Base-by-base conservation (phyloP, 2,329 filamentous ascomycete genomes). In the Paraconiothyrium brasiliense region DNA sequence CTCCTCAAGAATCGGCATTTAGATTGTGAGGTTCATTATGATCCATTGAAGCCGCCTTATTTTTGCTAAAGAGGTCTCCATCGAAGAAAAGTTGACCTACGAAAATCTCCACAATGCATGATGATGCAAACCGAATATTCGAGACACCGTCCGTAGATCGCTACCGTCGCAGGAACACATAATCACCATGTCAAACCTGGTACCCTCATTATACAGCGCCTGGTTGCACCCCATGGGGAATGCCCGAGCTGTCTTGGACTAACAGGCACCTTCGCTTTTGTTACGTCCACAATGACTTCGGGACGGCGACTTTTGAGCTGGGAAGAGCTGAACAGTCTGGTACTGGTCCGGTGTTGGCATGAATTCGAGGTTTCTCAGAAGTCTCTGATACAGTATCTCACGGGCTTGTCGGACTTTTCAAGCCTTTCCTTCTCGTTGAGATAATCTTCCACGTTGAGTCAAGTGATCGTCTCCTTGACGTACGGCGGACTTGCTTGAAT, bases 281-380 rank as follows among this genome's bases (percentile, higher is more conserved):
- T 32, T 5, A 22, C 41, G n/a, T 55, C 52, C 3, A 46, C 41
- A 13, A 55, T 27, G 27, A 55, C 47, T 14, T 46, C 52, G 7
- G 47, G 37, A 22, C 14, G 34, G 35, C 35, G 32, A 4, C 20
- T 22, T 7, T 46, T 35, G n/a, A 55, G 46, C 22, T 44, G 1
- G 34, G 51, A 22, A 7, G n/a, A 22, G 27, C 6, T 30, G 27
- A 30, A 4, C 4, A 30, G 27, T 30, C 27, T 30, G 27, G 4
- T 30, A 30, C 27, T 30, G 6, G 4, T 30, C 6, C 27, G 6
- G 27, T 30, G 27, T 30, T 30, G 27, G 27, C 27, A 4, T 4
- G 27, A 30, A 2, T 30, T 30, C 27, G 27, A 30, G 6, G 27
- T 30, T 30, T 6, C 6, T 30, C 27, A 30, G 27, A 6, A 30